Evolutionary conservation across 495 filamentous ascomycete genomes (phyloP), one percentile per base, ranked within the genome.

Genomic region (Aspergillus steynii): DNA sequence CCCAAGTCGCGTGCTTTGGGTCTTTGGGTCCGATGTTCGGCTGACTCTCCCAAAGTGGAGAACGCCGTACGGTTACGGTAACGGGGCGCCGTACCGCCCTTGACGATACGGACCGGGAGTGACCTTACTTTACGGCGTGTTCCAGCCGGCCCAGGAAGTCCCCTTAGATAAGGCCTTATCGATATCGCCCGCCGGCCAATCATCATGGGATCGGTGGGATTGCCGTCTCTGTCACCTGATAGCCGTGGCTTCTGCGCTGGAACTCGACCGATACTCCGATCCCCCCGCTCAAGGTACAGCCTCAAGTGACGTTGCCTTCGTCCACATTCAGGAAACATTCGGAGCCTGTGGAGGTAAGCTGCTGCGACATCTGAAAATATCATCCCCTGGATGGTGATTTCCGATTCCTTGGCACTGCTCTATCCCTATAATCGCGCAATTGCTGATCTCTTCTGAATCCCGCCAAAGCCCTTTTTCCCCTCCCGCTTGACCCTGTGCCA

Each of bases 1-100:
- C 25, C 49, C 58, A 62, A 66, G 70, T 74, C 72, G 72, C 70
- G 72, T 74, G 71, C 71, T 69, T 61, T 20, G 20, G 20, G 20
- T 20, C 20, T 20, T 20, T 20, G 20, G 57, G 54, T 47, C 59
- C 61, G 26, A 25, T 56, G 56, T 31, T 61, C 56, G 56, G 46
- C 57, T 56, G 59, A 61, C 59, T 54, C 8, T 52, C 26, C 7
- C 2, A 31, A 29, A 50, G 29, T 50, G 48, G 37, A 42, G 31
- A 12, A 14, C 37, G 37, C 5, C 31, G 37, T 42, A 42, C 9
- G 9, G 7, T 42, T 15, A 42, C 37, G 37, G 37, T 42, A 12
- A 42, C 37, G 37, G 37, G 12, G 20, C 20, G 20, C 20, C 20
- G 20, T 20, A 20, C 20, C 20, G 20, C 20, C 20, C 20, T 20